These are phyloP conservation scores for Xylaria sp. DNA, from an alignment of 2,329 filamentous ascomycete genomes.

Conservation along the genomic window DNA sequence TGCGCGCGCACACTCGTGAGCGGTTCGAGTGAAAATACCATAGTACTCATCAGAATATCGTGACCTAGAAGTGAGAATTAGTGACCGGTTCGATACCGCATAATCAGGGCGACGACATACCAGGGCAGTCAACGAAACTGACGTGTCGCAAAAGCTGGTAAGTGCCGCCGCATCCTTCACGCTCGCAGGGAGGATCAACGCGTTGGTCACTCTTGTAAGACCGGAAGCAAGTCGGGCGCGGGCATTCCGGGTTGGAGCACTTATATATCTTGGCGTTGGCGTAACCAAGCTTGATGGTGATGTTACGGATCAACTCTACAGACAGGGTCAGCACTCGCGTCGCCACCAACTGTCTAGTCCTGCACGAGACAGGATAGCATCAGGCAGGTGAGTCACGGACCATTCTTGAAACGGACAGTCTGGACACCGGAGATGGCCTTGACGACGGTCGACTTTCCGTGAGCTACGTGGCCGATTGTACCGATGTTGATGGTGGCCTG, in stretches of 20 bases:
- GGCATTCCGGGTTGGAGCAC: slow-evolving; percentile 88
- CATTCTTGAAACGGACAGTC: slow-evolving; percentile 98
- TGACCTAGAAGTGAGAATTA: slow-evolving; percentile 48
- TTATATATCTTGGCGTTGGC: slow-evolving; percentile 36
- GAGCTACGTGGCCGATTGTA: slow-evolving; percentile 96
- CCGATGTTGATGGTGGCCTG: slow-evolving; percentile 99
- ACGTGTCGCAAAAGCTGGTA: slow-evolving; percentile 89
- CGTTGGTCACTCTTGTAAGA: slow-evolving; percentile 99
- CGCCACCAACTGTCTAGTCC: not conserved
- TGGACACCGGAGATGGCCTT: slow-evolving; percentile 99
- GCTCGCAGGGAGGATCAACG: slow-evolving; percentile 91
- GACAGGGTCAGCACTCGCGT: slow-evolving; percentile 3
- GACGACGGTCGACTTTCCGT: slow-evolving; percentile 97
- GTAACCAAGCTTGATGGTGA: slow-evolving; percentile 61
- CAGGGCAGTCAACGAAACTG: slow-evolving; percentile 96
- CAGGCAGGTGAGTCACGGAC: slow-evolving; percentile 4
- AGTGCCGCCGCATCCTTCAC: slow-evolving; percentile 80
- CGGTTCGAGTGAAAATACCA: slow-evolving; percentile 42
- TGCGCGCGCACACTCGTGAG: not conserved
- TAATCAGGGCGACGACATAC: slow-evolving; percentile 7
- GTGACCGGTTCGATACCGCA: not conserved
- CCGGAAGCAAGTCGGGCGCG: slow-evolving; percentile 88
- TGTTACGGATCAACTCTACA: slow-evolving; percentile 93
- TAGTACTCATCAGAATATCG: slow-evolving; percentile 99
- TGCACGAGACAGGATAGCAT: not conserved